Evolutionary conservation across 345 rosid genomes (phyloP).

Genomic region (Conringia planisiliqua): DNA sequence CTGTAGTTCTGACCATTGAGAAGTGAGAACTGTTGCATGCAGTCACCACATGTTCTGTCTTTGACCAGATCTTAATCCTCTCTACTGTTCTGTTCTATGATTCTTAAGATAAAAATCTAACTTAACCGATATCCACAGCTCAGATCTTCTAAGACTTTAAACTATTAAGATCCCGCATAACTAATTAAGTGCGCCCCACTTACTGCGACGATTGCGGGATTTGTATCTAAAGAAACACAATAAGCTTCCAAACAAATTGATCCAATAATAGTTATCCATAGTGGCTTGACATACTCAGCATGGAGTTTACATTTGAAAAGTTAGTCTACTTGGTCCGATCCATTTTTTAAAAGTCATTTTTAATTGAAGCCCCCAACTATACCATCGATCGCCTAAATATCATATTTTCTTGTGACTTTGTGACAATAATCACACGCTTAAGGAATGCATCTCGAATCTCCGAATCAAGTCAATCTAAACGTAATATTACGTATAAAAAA

Average conservation of each 20-base stretch:
- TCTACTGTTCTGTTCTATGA: background rate
- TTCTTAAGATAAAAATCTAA: background rate
- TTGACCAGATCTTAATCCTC: slow-evolving; percentile 25
- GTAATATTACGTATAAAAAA: background rate
- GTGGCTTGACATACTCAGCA: background rate
- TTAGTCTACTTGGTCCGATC: background rate
- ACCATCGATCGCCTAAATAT: background rate
- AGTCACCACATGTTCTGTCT: slow-evolving; percentile 28
- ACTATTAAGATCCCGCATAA: background rate
- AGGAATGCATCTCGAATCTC: background rate
- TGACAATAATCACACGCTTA: background rate
- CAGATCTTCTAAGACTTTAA: background rate
- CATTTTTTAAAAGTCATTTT: background rate
- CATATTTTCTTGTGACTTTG: background rate
- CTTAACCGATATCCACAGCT: slow-evolving; percentile 2
- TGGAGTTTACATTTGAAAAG: too few relatives aligned
- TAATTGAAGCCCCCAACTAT: too few relatives aligned
- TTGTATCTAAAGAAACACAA: background rate
- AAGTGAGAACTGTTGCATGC: slow-evolving; percentile 23
- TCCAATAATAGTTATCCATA: background rate
- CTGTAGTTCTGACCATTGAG: background rate
- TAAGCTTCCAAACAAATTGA: background rate
- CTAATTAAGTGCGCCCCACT: background rate
- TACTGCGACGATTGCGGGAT: background rate
- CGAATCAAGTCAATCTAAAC: background rate